phyloP scores from a whole-genome alignment of 305 asterid genomes.

The Plantago coronopus region DNA sequence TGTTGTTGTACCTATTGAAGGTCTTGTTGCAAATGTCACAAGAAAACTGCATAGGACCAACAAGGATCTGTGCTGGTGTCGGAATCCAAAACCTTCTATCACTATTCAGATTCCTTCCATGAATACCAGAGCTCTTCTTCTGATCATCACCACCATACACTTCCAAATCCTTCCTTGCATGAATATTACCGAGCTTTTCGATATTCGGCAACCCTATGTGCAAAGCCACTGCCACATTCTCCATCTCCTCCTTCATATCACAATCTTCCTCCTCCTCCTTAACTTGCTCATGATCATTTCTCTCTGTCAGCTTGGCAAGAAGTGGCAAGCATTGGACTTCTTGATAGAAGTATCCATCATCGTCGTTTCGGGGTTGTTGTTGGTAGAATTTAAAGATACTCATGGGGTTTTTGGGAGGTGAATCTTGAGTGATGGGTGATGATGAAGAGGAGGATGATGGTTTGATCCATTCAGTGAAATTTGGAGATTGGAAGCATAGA shows the following conservation, averaged over 20 bases:
- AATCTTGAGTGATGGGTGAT: conserved; percentile 24
- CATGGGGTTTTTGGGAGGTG: conserved; percentile 23
- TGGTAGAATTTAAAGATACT: conserved; percentile 41
- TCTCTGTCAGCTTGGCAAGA: conserved; percentile 50
- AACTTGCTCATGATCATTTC: conserved; percentile 13
- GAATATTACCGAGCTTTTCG: conserved; percentile 20
- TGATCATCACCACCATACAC: conserved; percentile 29
- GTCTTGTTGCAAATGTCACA: conserved; percentile 81
- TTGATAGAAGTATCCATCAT: conserved; percentile 20
- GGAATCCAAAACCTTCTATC: conserved; percentile 84
- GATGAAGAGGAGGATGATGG: conserved; percentile 32
- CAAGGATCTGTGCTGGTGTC: conserved; percentile 83
- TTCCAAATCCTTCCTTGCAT: conserved; percentile 15
- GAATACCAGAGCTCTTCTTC: conserved; percentile 7
- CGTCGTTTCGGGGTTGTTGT: conserved; percentile 24
- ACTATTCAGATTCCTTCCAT: conserved; percentile 26
- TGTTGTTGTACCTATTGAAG: conserved; percentile 92
- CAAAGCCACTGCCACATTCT: conserved; percentile 48
- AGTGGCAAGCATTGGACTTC: conserved; percentile 67
- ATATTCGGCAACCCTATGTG: conserved; percentile 69
- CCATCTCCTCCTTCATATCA: conserved; percentile 28
- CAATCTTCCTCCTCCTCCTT: conserved; percentile 26
- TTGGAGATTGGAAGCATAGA: conserved; percentile 43
- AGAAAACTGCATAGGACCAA: conserved; percentile 91
- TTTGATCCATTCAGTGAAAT: conserved; percentile 61